Evolutionary conservation across 2,329 filamentous ascomycete genomes (phyloP), one percentile per base, ranked within the genome.

Genomic region (Pseudocercospora macadamiae): DNA sequence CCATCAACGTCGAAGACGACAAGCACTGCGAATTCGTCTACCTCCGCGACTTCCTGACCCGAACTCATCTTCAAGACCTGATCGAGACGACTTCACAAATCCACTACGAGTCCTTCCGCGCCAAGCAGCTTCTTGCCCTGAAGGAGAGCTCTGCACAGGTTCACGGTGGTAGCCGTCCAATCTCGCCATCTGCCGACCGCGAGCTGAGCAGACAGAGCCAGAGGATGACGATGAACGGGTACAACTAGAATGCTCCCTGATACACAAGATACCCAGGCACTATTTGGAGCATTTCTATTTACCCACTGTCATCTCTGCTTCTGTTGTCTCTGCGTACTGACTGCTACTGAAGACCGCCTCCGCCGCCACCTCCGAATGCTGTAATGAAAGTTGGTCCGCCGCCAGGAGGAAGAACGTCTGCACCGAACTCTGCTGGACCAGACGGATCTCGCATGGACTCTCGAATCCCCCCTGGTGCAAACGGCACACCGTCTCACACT

Each of bases 11-110:
- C 70, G 95, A 99, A 82, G 93, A 99, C 70, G 95, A 99, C 84
- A 96, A 89, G 80, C 95, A 99, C 84, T 99, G 95, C 86, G 95
- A 99, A 86, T 99, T 99, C 74, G 89, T 97, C 74, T 97, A 96
- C 78, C 87, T 99, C 64, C 89, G 95, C 76, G 93, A 99, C 84
- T 99, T 99, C 86, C 86, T 99, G 66, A 96, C 96, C 71, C 91
- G 95, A 75, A 97, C 95, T 65, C 95, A 99, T 79, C 86, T 99
- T 58, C 95, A 99, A 83, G 95, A 99, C 74, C 86, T 99, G 68
- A 97, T 99, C 78, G 95, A 99, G 82, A 99, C 95, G 28, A 99
- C 95, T 48, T 97, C 93, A 69, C 95, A 99, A 83, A 99, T 97
- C 79, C 95, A 99, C 85, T 99, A 99, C 84, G 95, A 99, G 84